phyloP scores from a whole-genome alignment of 2,329 filamentous ascomycete genomes.

The Periconia sp. region DNA sequence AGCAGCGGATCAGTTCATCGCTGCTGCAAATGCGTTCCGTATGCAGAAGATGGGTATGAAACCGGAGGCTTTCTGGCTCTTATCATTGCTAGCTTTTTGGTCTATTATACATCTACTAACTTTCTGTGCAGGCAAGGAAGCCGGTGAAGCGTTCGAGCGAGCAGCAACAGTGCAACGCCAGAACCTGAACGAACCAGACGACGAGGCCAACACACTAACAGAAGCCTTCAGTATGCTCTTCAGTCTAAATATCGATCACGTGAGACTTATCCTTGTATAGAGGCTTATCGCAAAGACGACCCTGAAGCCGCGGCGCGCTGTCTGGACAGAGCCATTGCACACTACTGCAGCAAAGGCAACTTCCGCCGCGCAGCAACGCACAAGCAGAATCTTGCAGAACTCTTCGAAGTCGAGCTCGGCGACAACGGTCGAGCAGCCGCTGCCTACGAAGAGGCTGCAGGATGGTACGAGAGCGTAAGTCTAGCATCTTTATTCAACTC shows the following conservation, averaged over 20 bases:
- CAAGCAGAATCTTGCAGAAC: conserved; percentile 85
- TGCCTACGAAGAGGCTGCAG: conserved; percentile 82
- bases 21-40: conserved; percentile 91
- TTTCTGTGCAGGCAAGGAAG: conserved; percentile 72
- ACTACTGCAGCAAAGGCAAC: conserved; percentile 89
- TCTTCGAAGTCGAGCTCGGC: conserved; percentile 81
- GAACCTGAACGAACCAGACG: conserved; percentile 88
- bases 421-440: conserved; percentile 80
- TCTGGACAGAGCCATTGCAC: conserved; percentile 77
- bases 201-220: conserved; percentile 84
- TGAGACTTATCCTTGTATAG: conserved; percentile 26
- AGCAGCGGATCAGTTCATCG: conserved; percentile 84
- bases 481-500: conserved; percentile 1
- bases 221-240: conserved; percentile 75
- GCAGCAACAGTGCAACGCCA: conserved; percentile 81
- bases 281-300: conserved; percentile 86
- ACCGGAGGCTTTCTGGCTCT: background rate
- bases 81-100: background rate
- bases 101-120: conserved; percentile 11
- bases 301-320: conserved; percentile 83
- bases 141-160: conserved; percentile 82
- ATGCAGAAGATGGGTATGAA: conserved; percentile 79
- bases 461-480: conserved; percentile 74
- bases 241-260: background rate
- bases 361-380: conserved; percentile 89